phyloP scores from a whole-genome alignment of 306 rosid genomes.

The Acacia melanoxylon region DNA sequence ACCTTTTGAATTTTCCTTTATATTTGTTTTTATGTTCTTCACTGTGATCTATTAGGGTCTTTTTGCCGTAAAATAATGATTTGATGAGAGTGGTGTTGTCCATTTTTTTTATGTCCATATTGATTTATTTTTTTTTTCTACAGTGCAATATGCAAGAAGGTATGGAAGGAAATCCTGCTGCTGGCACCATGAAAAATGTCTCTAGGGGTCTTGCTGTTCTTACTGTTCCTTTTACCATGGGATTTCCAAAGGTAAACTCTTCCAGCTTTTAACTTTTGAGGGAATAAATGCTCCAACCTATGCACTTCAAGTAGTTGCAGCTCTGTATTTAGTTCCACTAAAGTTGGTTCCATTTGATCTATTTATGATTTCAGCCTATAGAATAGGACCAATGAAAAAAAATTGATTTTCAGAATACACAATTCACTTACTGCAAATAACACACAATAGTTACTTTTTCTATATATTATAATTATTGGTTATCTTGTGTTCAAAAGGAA shows the following conservation, averaged over 20 bases:
- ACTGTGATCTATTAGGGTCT: neutral
- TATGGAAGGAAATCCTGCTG: constrained; percentile 89
- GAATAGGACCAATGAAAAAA: neutral
- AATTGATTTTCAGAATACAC: neutral
- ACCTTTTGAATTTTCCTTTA: neutral
- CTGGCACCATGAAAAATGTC: constrained; percentile 74
- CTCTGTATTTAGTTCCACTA: constrained; percentile 2
- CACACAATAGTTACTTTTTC: neutral
- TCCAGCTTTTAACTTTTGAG: neutral
- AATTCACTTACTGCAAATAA: neutral
- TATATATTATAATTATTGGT: neutral
- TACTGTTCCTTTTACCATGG: constrained; percentile 85
- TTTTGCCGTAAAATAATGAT: neutral
- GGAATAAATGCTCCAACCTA: neutral
- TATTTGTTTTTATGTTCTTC: neutral
- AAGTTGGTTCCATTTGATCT: constrained; percentile 11
- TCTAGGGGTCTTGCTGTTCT: constrained; percentile 83
- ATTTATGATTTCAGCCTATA: neutral
- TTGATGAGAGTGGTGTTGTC: neutral
- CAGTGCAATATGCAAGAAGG: constrained; percentile 93
- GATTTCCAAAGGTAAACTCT: constrained; percentile 76
- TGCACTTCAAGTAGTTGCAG: constrained; percentile 18
- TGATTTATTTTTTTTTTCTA: constrained; percentile 4
- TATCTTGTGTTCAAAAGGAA: neutral
- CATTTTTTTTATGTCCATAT: constrained; percentile 2